A percentile compares a stretch with the other conserved stretches of the same genome.
phyloP scores from a whole-genome alignment of 164 flowering plant genomes.

The Cinnamomum micranthum region DNA sequence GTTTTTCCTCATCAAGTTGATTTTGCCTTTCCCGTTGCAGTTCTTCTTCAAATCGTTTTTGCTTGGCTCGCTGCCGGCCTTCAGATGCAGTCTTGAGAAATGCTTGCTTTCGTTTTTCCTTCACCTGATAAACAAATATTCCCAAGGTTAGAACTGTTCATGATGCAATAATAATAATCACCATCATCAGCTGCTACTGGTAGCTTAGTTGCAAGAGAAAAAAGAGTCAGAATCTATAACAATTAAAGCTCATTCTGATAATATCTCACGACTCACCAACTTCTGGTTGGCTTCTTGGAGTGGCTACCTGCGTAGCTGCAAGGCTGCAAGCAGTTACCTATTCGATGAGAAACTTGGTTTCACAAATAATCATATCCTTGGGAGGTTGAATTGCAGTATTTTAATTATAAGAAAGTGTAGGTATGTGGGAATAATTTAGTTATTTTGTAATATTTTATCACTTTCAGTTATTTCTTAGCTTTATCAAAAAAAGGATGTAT shows the following conservation, averaged over 20 bases:
- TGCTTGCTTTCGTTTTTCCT: constrained; percentile 79
- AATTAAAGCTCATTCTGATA: background rate
- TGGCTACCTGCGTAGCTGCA: background rate
- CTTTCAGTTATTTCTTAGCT: background rate
- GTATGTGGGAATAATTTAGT: too few relatives aligned
- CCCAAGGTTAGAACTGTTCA: constrained; percentile 1
- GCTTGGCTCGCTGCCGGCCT: constrained; percentile 88
- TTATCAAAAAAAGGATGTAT: background rate
- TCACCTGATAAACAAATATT: constrained; percentile 40
- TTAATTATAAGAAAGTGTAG: background rate
- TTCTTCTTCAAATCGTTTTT: constrained; percentile 83
- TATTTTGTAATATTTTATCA: background rate
- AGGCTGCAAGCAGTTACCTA: background rate
- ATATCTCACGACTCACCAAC: background rate
- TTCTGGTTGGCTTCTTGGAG: background rate
- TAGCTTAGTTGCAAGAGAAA: background rate
- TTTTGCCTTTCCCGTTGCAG: constrained; percentile 68
- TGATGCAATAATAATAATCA: background rate
- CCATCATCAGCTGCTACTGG: background rate
- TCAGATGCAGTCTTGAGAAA: constrained; percentile 88
- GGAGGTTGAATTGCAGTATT: background rate
- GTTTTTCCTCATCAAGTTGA: constrained; percentile 77
- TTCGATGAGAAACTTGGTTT: background rate
- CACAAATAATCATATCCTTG: background rate
- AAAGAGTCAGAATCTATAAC: background rate